Evolutionary conservation across 148 eudicot species (phyloP), one percentile per base, ranked within the genome.

Genomic region (Euryodendron excelsum): DNA sequence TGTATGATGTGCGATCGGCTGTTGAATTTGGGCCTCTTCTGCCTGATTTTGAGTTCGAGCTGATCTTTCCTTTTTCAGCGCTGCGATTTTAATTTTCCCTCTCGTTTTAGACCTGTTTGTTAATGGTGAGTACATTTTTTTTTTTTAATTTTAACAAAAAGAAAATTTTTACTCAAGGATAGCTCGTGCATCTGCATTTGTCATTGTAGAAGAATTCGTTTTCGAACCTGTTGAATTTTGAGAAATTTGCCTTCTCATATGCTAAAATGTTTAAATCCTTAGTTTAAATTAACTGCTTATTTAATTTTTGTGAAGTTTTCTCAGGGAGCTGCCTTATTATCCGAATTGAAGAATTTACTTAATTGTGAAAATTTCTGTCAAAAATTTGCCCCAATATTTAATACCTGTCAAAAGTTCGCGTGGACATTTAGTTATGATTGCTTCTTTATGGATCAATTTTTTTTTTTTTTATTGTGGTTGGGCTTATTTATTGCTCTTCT

Each of bases 11-110:
- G 45, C 56, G 31, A 68, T 69, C 56, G 58, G 60, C 30, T 59
- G 39, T 60, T 75, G 75, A 56, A 75, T 80, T 69, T 59, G 61
- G 75, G 39, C 70, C 61, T 65, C 27, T 74, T 66, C 50, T 56
- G 66, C 45, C n/a, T 66, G 74, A 64, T 64, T 67, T 65, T 27
- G 52, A 63, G 78, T 80, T 80, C 55, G 27, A 63, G 58, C 66
- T 71, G 17, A 31, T 41, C 59, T 45, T 70, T 60, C 17, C 70
- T 31, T 74, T 74, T 59, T 21, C 7, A 34, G 27, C 28, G 28
- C 47, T 64, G 15, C 50, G 77, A 65, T 74, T 74, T 14, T 0
- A 68, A 71, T 44, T 47, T 80, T 50, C 48, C 31, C 30, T 60
- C 60, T 60, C 33, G 25, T 45, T 72, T 47, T 23, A 52, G 14